These are phyloP conservation scores for Fusarium euwallaceae DNA, from an alignment of 2,329 filamentous ascomycete genomes.

Conservation along the genomic window DNA sequence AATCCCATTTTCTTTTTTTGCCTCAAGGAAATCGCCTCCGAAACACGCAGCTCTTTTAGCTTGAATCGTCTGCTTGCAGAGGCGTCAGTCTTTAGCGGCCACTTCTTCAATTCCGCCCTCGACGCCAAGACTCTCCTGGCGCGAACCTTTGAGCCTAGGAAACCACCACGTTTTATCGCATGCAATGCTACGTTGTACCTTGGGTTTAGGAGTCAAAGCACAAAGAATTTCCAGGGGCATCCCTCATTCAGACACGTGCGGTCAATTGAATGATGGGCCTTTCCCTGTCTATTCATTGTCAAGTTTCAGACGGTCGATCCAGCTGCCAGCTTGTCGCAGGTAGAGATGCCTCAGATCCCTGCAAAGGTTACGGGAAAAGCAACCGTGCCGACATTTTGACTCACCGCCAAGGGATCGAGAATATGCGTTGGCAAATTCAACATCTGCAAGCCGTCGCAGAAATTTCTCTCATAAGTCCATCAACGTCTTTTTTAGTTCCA, in stretches of 20 bases:
- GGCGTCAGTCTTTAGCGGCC: not conserved
- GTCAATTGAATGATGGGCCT: not conserved
- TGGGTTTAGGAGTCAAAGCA: not conserved
- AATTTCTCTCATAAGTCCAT: not conserved
- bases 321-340: not conserved
- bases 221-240: not conserved
- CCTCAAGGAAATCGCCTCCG: not conserved
- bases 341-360: not conserved
- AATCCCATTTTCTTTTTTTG: not conserved
- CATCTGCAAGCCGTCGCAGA: not conserved
- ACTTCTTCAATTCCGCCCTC: not conserved
- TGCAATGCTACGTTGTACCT: not conserved
- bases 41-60: not conserved
- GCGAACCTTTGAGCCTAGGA: slow-evolving; percentile 23
- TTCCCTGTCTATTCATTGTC: not conserved
- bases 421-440: not conserved
- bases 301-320: slow-evolving; percentile 1
- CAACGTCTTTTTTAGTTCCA: slow-evolving; percentile 20
- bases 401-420: not conserved
- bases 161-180: slow-evolving; percentile 14
- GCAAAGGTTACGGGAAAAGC: not conserved
- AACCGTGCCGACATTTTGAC: not conserved
- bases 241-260: slow-evolving; percentile 6
- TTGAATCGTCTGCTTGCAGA: slow-evolving; percentile 1
- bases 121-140: slow-evolving; percentile 11